Evolutionary conservation across 1,284 basidiomycete genomes (phyloP), one percentile per base, ranked within the genome.

Genomic region (Tylopilus sp.): DNA sequence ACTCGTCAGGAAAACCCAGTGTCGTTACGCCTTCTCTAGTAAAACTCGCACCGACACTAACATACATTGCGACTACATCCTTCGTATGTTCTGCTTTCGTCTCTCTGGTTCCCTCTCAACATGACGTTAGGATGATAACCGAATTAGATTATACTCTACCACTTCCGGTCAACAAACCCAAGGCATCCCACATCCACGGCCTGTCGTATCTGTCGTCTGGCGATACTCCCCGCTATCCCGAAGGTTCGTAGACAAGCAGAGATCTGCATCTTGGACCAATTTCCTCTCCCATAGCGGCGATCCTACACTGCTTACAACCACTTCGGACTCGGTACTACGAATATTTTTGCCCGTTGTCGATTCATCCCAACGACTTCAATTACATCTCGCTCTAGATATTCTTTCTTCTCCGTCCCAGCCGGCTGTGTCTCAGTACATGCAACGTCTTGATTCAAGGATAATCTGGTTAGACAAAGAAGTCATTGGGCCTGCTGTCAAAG

Each of bases 301-400:
- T 63, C 75, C 86, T 2, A 83, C 88, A 47, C 74, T 94, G 2
- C 90, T 87, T 66, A 92, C 90, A 25, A 76, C 87, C 45, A 92
- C 91, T 19, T 76, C 78, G 17, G 86, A 92, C 64, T 82, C 87
- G 5, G 83, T 83, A 4, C 70, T 95, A 29, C 86, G 93, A 24
- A 83, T 97, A 64, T 96, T 93, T 71, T 76, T 90, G 25, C 89
- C 93, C 5, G 89, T 97, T 19, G 74, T 97, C 24, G 94, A 97
- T 70, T 84, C 87, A 25, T 92, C 92, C 14, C 82, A 87, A 60
- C 82, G 85, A 66, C 81, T 97, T 47, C 92, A 95, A 67, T 80
- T 96, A 8, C 91, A 92, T 67, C 83, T 86, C 14, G 80, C 88
- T 2, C 68, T 93, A 43, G 86, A 91, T 62, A 68, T 84, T 4